Conservation (phyloP, 2,329 filamentous ascomycete genomes). For the Diaporthe longicolla region DNA sequence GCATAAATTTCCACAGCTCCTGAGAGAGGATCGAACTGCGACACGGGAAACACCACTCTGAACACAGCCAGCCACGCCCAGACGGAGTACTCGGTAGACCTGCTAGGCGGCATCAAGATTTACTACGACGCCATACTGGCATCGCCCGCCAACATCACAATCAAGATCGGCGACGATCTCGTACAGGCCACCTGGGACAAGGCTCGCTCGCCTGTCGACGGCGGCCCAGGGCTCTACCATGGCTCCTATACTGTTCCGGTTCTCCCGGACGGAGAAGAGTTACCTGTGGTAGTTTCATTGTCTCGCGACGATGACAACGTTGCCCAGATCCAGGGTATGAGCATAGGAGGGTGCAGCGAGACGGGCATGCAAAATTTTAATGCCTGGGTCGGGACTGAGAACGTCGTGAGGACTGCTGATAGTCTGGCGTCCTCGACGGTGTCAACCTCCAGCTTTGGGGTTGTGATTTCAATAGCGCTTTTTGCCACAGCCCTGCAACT, state of each 20-base stretch:
- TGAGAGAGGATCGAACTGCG: background rate
- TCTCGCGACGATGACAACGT: background rate
- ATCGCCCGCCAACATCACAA: background rate
- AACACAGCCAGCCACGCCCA: slow-evolving; percentile 11
- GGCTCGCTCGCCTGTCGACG: slow-evolving; percentile 2
- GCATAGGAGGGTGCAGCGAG: slow-evolving; percentile 17
- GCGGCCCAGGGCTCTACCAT: background rate
- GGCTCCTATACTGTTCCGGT: background rate
- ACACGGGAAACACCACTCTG: slow-evolving; percentile 15
- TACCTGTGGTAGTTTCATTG: background rate
- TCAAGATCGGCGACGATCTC: background rate
- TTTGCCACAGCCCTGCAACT: background rate
- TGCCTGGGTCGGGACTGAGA: slow-evolving; percentile 18
- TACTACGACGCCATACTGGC: slow-evolving; percentile 10
- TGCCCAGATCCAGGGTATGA: slow-evolving; percentile 16
- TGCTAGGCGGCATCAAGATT: slow-evolving; percentile 21
- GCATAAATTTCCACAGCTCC: background rate
- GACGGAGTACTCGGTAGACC: background rate
- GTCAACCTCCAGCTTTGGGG: background rate
- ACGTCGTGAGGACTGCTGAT: background rate
- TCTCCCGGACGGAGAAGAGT: background rate
- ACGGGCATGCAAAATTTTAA: slow-evolving; percentile 20
- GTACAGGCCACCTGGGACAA: slow-evolving; percentile 13
- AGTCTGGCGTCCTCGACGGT: slow-evolving; percentile 2
- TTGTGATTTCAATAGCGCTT: background rate